Evolutionary conservation across 176 grass and related monocot species (phyloP).

Genomic region (Triticum aestivum): IWGSC_CS_RefSeq_v2.1 NC_057807.1:46095956-46096455

Average conservation of each 20-base stretch:
- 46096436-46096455: not conserved
- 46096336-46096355: not conserved
- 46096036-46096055: not conserved
- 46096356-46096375: not conserved
- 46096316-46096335: not conserved
- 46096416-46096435: not conserved
- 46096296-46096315: no score
- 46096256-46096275: not conserved
- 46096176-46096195: not conserved
- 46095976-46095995: not conserved
- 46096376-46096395: not conserved
- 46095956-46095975: not conserved
- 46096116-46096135: not conserved
- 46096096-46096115: not conserved
- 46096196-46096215: not conserved
- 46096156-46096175: not conserved
- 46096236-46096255: not conserved
- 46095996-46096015: not conserved
- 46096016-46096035: not conserved
- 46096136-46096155: not conserved
- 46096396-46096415: not conserved
- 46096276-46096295: not conserved
- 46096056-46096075: not conserved
- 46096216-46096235: not conserved
- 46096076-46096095: not conserved